Evolutionary conservation across 352 stramenopile genomes (phyloP).

Genomic region (Sclerospora graminicola): DNA sequence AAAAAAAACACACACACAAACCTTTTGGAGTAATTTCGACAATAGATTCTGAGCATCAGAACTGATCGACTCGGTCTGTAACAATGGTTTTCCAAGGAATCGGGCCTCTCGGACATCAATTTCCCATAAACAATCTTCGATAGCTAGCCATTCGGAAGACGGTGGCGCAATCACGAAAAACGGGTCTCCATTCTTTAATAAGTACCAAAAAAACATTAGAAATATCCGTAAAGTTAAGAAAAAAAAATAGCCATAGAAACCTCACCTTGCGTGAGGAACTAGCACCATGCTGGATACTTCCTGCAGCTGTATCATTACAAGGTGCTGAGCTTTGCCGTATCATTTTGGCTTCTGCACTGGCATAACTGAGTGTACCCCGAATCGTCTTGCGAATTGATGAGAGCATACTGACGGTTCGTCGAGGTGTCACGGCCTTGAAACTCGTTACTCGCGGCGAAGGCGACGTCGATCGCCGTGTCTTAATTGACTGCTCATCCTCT

Average conservation of each 20-base stretch:
- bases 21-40: conserved; percentile 20
- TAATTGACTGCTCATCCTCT: conserved; percentile 6
- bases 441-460: conserved; percentile 11
- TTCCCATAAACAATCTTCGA: conserved; percentile 52
- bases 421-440: conserved; percentile 12
- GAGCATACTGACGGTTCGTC: conserved; percentile 27
- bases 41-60: conserved; percentile 13
- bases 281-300: not conserved
- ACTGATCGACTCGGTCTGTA: conserved; percentile 9
- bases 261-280: conserved; percentile 9
- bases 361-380: conserved; percentile 26
- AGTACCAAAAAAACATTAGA: not conserved
- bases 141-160: conserved; percentile 32
- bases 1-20: conserved; percentile 1
- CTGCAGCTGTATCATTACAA: conserved; percentile 4
- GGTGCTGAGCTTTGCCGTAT: conserved; percentile 19
- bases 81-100: conserved; percentile 12
- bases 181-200: conserved; percentile 7
- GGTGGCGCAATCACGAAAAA: conserved; percentile 10
- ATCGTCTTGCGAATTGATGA: conserved; percentile 32
- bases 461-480: conserved; percentile 11
- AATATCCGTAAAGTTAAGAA: too few species aligned
- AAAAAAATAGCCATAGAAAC: not conserved
- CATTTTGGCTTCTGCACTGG: conserved; percentile 8
- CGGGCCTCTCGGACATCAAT: conserved; percentile 28